Evolutionary conservation across 2,329 filamentous ascomycete genomes (phyloP).

Genomic region (Balansia obtecta): DNA sequence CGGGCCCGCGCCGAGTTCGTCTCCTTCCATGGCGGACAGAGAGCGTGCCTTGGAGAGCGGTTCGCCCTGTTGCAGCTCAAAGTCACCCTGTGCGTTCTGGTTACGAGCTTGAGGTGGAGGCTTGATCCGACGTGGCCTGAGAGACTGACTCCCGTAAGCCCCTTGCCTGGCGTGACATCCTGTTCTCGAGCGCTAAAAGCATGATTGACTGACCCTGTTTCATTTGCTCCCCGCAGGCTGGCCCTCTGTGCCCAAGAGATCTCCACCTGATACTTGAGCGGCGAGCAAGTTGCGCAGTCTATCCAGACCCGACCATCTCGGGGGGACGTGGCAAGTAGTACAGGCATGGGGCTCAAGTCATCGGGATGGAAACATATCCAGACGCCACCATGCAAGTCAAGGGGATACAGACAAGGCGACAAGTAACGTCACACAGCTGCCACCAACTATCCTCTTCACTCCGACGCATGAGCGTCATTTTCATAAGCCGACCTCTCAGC

Average conservation of each 20-base stretch:
- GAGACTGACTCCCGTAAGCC: conserved; percentile 21
- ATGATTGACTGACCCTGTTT: not conserved
- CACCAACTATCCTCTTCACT: no score
- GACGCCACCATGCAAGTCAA: no score
- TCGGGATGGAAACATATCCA: no score
- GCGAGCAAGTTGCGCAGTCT: not conserved
- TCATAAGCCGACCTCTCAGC: no score
- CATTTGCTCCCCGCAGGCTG: conserved; percentile 2
- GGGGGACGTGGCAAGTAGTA: no score
- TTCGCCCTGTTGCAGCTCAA: conserved; percentile 26
- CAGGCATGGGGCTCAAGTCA: no score
- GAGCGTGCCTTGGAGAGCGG: conserved; percentile 27
- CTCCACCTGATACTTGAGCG: conserved; percentile 2
- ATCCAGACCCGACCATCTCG: no score
- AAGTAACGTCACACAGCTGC: no score
- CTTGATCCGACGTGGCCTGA: conserved; percentile 20
- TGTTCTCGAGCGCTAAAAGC: not conserved
- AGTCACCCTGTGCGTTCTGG: conserved; percentile 20
- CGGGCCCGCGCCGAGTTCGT: conserved; percentile 26
- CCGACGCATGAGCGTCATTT: no score
- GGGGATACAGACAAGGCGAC: no score
- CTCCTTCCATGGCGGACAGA: conserved; percentile 27
- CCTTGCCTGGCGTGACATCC: not conserved
- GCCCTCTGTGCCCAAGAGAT: conserved; percentile 8
- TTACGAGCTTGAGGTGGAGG: conserved; percentile 16